Base-by-base conservation (phyloP, 495 filamentous ascomycete genomes). In the Jackrogersella minutella region DNA sequence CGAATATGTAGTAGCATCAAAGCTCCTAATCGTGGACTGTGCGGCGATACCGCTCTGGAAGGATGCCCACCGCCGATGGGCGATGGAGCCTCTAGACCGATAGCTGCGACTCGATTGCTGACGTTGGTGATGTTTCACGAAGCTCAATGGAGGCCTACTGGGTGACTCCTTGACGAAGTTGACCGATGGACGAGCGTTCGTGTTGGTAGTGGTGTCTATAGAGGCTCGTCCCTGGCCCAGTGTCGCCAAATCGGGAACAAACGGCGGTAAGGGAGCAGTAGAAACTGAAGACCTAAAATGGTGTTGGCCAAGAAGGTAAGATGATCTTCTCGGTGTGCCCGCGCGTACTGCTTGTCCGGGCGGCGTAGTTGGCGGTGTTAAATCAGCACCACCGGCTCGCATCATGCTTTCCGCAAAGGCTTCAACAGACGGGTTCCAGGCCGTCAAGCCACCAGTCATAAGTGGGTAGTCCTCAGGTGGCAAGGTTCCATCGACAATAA, bases 401-500 rank as follows among this genome's bases (percentile, higher is more conserved):
- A 81, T 74, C 69, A 82, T 82, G 31, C 80, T 71, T 37, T 84
- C 81, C 5, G 79, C 73, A 57, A 84, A 82, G 2, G 78, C 78
- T 49, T 81, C 83, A n/a, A 80, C 71, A 0, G 83, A 84, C 14
- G 71, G 73, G 65, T 80, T 82, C 40, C 77, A 64, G 5, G 57
- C 70, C 3, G 77, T 68, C 9, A 85, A 65, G 2, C 80, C 80
- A 6, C 81, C 78, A 1, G 80, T 78, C 81, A 85, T 84, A 19
- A 52, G 46, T 0, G 81, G 80, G 14, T 74, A 76, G 21, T 76
- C 78, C 10, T 64, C 73, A 24, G 77, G 73, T 16, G 77, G 73
- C 14, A 82, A 58, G 3, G 87, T 89, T 53, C 89, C 90, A 71
- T 97, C 91, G 13, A 96, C 87, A 67, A 97, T 95, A 26, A 96